Evolutionary conservation across 768 basidiomycete genomes (phyloP).

Genomic region (Phlebiopsis gigantea): DNA sequence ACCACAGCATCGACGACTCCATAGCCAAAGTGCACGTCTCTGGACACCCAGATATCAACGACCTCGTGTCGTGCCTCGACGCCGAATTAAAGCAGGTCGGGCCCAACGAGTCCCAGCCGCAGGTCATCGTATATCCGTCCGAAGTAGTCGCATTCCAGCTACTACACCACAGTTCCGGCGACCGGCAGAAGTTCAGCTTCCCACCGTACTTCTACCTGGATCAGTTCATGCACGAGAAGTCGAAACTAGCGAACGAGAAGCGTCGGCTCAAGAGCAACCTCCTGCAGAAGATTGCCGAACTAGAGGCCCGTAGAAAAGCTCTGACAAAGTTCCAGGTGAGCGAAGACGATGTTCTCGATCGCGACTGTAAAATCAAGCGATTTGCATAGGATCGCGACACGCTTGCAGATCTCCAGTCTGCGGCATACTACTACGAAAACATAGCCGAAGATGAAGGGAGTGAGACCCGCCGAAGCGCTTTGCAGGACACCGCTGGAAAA

Average conservation of each 20-base stretch:
- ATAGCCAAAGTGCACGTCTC: constrained; percentile 51
- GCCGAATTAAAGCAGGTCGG: constrained; percentile 27
- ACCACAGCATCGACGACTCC: constrained; percentile 30
- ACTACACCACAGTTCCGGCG: constrained; percentile 28
- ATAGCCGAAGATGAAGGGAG: constrained; percentile 49
- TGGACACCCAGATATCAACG: constrained; percentile 37
- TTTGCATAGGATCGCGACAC: constrained; percentile 52
- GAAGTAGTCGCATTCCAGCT: constrained; percentile 56
- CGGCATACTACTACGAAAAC: constrained; percentile 68
- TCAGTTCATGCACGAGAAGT: constrained; percentile 59
- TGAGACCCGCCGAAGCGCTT: constrained; percentile 36
- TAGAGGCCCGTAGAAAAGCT: constrained; percentile 40
- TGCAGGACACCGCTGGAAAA: constrained; percentile 43
- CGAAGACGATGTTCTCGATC: constrained; percentile 4
- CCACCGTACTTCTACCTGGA: constrained; percentile 69
- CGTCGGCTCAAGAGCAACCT: constrained; percentile 33
- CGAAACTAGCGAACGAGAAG: constrained; percentile 36
- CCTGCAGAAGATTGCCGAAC: constrained; percentile 39
- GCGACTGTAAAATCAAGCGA: background rate
- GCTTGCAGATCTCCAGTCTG: constrained; percentile 52
- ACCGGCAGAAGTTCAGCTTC: constrained; percentile 43
- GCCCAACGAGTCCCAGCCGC: constrained; percentile 33
- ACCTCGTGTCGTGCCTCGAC: constrained; percentile 55
- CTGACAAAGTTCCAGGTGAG: constrained; percentile 55
- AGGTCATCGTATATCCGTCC: constrained; percentile 58